These are phyloP conservation scores for Stephania cephalantha DNA, from an alignment of 164 flowering plant genomes.

Conservation along the genomic window DNA sequence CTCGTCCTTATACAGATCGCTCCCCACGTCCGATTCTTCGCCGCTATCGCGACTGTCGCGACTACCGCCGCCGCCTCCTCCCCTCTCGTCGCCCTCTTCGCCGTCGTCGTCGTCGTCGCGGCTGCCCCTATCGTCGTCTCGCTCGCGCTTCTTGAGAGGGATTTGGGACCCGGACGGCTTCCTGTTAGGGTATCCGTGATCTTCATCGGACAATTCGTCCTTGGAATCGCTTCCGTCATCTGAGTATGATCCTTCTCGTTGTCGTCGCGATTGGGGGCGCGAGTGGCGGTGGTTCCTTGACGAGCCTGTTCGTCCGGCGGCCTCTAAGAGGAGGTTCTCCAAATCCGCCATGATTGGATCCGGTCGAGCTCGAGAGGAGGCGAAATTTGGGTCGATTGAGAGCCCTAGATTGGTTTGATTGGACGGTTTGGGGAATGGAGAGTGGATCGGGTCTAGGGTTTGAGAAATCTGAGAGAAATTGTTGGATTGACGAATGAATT, in stretches of 20 bases:
- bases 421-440: too few species aligned
- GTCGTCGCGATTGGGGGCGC: constrained; percentile 48
- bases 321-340: constrained; percentile 81
- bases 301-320: constrained; percentile 73
- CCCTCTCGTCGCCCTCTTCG: constrained; percentile 29
- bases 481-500: too few species aligned
- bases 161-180: constrained; percentile 80
- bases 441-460: too few species aligned
- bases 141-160: constrained; percentile 88
- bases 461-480: too few species aligned
- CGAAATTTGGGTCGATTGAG: too few species aligned
- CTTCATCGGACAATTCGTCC: constrained; percentile 72
- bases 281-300: constrained; percentile 58
- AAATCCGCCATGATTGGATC: constrained; percentile 58
- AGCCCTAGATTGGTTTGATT: too few species aligned
- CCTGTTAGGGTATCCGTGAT: constrained; percentile 49
- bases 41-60: constrained; percentile 26
- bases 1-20: constrained; percentile 84
- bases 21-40: constrained; percentile 75
- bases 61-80: constrained; percentile 19
- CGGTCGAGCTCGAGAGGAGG: neutral
- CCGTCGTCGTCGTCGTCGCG: constrained; percentile 41
- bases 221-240: constrained; percentile 86
- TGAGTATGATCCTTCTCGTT: constrained; percentile 60
- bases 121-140: constrained; percentile 57